These are phyloP conservation scores for Cytospora schulzeri DNA, from an alignment of 2,329 filamentous ascomycete species.

Conservation along the genomic window DNA sequence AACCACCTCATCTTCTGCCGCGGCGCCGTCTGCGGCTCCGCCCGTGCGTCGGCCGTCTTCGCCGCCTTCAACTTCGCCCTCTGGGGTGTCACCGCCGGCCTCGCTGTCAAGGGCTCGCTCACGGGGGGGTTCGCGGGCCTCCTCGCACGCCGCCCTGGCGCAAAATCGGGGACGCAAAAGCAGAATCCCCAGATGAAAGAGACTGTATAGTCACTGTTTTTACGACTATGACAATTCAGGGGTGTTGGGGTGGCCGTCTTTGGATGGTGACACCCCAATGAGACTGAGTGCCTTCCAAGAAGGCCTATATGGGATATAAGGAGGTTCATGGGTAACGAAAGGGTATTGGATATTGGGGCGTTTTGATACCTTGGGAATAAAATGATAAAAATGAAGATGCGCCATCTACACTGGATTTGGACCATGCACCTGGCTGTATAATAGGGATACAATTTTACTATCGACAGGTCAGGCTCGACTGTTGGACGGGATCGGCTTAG, in stretches of 20 bases:
- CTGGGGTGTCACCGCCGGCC: constrained; percentile 53
- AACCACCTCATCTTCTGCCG: constrained; percentile 57
- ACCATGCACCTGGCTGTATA: background rate
- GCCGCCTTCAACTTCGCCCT: constrained; percentile 55
- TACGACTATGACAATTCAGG: constrained; percentile 3
- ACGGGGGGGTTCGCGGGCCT: constrained; percentile 39
- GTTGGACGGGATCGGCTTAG: too few relatives aligned
- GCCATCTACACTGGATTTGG: background rate
- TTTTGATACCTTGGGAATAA: background rate
- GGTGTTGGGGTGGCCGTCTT: background rate
- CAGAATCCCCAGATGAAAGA: constrained; percentile 43
- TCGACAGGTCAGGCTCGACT: background rate
- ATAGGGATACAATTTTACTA: background rate
- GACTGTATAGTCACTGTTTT: constrained; percentile 29
- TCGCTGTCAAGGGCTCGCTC: constrained; percentile 52
- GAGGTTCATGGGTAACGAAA: constrained; percentile 1
- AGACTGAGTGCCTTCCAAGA: constrained; percentile 6
- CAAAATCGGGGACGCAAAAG: constrained; percentile 36
- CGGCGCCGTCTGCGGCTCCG: constrained; percentile 58
- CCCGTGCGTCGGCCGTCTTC: constrained; percentile 57
- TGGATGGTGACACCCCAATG: constrained; percentile 16
- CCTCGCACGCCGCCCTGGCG: constrained; percentile 3
- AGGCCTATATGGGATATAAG: background rate
- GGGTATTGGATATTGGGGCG: too few relatives aligned
- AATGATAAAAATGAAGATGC: background rate